phyloP scores from a whole-genome alignment of 2,329 filamentous ascomycete species.

The Fusarium sp. region DNA sequence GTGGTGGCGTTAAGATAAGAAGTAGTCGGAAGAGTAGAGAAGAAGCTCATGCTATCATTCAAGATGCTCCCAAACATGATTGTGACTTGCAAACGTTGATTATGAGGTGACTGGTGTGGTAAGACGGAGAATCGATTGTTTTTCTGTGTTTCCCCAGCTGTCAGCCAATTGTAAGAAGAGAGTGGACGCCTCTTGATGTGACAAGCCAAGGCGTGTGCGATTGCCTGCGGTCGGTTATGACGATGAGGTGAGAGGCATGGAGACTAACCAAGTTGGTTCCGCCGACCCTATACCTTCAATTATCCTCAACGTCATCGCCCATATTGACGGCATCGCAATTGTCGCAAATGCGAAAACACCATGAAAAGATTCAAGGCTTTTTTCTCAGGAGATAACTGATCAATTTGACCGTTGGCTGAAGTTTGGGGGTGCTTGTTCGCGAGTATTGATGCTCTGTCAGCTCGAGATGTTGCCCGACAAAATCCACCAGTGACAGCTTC shows the following conservation, averaged over 20 bases:
- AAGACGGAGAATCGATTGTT: accelerated
- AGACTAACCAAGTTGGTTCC: not conserved
- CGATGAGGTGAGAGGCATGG: too few species aligned
- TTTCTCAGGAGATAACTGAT: too few species aligned
- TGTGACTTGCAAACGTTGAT: not conserved
- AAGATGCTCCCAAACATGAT: not conserved
- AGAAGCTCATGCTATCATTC: conserved; percentile 23
- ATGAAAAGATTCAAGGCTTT: not conserved
- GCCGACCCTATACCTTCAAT: conserved; percentile 13
- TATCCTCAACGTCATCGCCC: not conserved
- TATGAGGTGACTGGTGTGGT: not conserved
- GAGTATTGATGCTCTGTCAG: not conserved
- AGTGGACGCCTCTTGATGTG: too few species aligned
- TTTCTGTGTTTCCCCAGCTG: not conserved
- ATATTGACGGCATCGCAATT: too few species aligned
- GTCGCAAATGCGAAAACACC: not conserved
- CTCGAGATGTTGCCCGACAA: not conserved
- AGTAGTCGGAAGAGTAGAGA: conserved; percentile 11
- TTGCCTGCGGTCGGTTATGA: too few species aligned
- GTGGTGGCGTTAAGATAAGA: not conserved
- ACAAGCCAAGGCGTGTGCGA: too few species aligned
- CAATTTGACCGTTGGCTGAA: too few species aligned
- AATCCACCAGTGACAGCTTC: conserved; percentile 9
- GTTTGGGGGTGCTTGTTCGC: not conserved
- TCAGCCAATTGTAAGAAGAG: not conserved